A percentile compares a stretch with the other conserved stretches of the same genome.
Evolutionary conservation across 129 eudicot species (phyloP).

Genomic region (Flaveria linearis): DNA sequence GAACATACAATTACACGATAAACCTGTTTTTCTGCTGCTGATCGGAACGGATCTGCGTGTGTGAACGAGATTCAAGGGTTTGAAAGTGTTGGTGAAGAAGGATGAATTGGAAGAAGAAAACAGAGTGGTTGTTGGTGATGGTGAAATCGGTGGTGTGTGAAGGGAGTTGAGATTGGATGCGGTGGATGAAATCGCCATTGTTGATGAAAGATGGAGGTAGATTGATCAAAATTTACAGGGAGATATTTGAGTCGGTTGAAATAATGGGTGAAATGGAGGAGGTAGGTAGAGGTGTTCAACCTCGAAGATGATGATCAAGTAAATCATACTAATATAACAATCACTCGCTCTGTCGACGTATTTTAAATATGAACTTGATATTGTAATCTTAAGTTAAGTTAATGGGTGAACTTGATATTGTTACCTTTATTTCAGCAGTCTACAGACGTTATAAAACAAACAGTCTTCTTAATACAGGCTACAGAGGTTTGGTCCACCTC

Average conservation of each 20-base stretch:
- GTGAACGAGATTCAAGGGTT: conserved; percentile 23
- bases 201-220: conserved; percentile 6
- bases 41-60: conserved; percentile 20
- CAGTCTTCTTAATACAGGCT: too few relatives aligned
- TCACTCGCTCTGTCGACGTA: too few relatives aligned
- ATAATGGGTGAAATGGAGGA: conserved; percentile 16
- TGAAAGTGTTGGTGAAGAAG: conserved; percentile 26
- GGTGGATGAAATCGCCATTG: conserved; percentile 30
- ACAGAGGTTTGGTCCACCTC: too few relatives aligned
- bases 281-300: conserved; percentile 12
- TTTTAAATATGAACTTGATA: too few relatives aligned
- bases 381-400: too few relatives aligned
- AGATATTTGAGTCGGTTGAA: neutral
- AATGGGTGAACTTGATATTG: too few relatives aligned
- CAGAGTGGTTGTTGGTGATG: conserved; percentile 8
- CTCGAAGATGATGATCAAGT: conserved; percentile 5
- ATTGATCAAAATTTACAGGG: conserved; percentile 11
- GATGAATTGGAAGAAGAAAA: conserved; percentile 28
- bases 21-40: conserved; percentile 28
- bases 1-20: conserved; percentile 61
- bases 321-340: too few relatives aligned
- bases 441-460: too few relatives aligned
- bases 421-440: too few relatives aligned
- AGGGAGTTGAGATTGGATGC: conserved; percentile 11
- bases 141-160: conserved; percentile 20